These are phyloP conservation scores for Malassezia vespertilionis DNA, from an alignment of 1,284 basidiomycete genomes.

Conservation along the genomic window DNA sequence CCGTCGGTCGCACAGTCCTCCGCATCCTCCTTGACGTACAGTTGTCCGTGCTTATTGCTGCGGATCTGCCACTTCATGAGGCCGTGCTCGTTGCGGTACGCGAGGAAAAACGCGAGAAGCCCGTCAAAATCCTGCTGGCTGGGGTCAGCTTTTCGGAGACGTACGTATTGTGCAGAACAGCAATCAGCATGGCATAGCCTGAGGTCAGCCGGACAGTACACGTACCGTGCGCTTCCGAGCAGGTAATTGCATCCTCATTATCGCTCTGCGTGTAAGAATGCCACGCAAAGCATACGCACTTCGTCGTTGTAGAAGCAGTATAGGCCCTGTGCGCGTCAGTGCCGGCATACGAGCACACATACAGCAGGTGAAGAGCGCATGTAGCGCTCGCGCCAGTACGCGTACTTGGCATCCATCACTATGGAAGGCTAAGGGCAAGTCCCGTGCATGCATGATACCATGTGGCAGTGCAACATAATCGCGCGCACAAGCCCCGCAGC, in stretches of 20 bases:
- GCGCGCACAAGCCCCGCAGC: no score
- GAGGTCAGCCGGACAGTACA: neutral
- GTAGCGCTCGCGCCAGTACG: slow-evolving; percentile 13
- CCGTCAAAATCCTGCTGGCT: slow-evolving; percentile 31
- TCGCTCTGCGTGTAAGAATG: slow-evolving; percentile 14
- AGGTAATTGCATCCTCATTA: slow-evolving; percentile 40
- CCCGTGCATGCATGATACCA: no score
- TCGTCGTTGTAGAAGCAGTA: slow-evolving; percentile 37
- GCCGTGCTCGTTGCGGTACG: slow-evolving; percentile 26
- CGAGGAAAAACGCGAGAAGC: slow-evolving; percentile 27
- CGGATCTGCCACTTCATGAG: slow-evolving; percentile 42
- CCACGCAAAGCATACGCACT: slow-evolving; percentile 2
- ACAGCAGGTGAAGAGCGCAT: slow-evolving; percentile 12
- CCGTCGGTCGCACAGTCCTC: slow-evolving; percentile 34
- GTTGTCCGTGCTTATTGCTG: slow-evolving; percentile 6
- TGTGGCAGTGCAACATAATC: no score
- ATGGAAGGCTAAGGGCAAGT: no score
- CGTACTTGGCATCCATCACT: slow-evolving; percentile 15
- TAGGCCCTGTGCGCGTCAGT: slow-evolving; percentile 22
- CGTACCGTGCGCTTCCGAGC: slow-evolving; percentile 36
- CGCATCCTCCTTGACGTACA: slow-evolving; percentile 32
- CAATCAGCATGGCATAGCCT: slow-evolving; percentile 40
- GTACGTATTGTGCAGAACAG: slow-evolving; percentile 28
- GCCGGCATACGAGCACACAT: no score
- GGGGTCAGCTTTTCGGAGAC: neutral